phyloP scores from a whole-genome alignment of 768 basidiomycete genomes.

The Lactifluus volemus region DNA sequence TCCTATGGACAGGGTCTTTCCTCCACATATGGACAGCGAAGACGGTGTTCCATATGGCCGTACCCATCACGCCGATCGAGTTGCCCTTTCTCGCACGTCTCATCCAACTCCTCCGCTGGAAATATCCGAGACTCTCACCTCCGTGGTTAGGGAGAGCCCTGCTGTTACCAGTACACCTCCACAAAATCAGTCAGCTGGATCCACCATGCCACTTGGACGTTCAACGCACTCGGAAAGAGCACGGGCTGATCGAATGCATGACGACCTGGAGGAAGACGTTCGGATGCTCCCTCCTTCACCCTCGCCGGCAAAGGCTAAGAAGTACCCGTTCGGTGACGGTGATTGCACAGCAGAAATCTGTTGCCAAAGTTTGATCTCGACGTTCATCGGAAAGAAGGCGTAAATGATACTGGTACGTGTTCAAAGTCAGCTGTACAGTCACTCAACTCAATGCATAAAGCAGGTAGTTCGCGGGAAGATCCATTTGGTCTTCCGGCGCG shows the following conservation, averaged over 20 bases:
- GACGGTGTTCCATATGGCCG: conserved; percentile 57
- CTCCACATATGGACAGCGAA: conserved; percentile 52
- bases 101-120: conserved; percentile 21
- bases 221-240: conserved; percentile 34
- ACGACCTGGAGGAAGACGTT: conserved; percentile 33
- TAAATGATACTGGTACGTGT: conserved; percentile 5
- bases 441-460: not conserved
- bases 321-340: conserved; percentile 8
- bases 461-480: conserved; percentile 25
- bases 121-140: not conserved
- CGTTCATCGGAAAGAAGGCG: conserved; percentile 7
- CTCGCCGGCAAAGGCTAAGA: conserved; percentile 31
- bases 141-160: conserved; percentile 12
- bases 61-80: conserved; percentile 50
- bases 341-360: conserved; percentile 25
- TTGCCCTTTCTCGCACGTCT: conserved; percentile 32
- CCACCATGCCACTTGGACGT: conserved; percentile 29
- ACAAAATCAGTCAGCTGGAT: conserved; percentile 20
- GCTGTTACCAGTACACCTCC: conserved; percentile 19
- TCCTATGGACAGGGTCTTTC: conserved; percentile 30
- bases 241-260: conserved; percentile 16
- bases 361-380: conserved; percentile 30
- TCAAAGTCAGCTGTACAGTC: not conserved
- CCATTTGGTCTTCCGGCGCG: conserved; percentile 21
- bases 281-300: conserved; percentile 43